Evolutionary conservation across 2,329 filamentous ascomycete genomes (phyloP), one percentile per base, ranked within the genome.

Genomic region (Diaporthe aspalathi): DNA sequence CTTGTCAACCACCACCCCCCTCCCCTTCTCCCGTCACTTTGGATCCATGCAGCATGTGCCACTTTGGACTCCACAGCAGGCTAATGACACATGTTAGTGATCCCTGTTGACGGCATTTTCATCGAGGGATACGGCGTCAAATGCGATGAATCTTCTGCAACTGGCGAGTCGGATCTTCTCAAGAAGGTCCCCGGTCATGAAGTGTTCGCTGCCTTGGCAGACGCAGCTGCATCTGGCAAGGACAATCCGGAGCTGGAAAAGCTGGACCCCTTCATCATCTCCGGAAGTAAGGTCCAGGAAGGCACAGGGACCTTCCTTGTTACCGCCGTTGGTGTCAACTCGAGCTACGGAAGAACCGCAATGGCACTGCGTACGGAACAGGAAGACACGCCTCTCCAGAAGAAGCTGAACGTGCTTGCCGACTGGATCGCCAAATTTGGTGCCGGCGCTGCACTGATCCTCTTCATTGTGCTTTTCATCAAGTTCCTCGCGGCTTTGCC

Each of bases 401-500:
- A 83, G 75, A 89, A 88, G 76, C 81, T 89, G 4, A 84, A 85
- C 67, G 76, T 78, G 49, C 81, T 89, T 27, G 86, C 87, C 29
- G 82, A 87, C 67, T 80, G 81, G 45, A 88, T 88, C 54, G 85
- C 86, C 9, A 85, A 86, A 75, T 79, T 88, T 63, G 86, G 87
- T 20, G 89, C 91, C 75, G 89, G 88, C 72, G 91, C 93, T 57
- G 93, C 92, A 68, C 82, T 93, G 20, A 81, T 95, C 12, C 85
- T 95, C n/a, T 95, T 95, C 77, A 83, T 94, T 63, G 92, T 94
- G 8, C 84, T 94, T 9, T 89, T 95, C 76, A 94, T 95, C 84
- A 92, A 93, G 76, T 95, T 94, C 78, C 80, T 93, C 27, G 38
- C 81, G 86, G 22, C 84, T 94, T 8, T 65, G 45, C 86, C 87